These are phyloP conservation scores for Infundibulicybe gibba DNA, from an alignment of 768 basidiomycete species.

Conservation along the genomic window DNA sequence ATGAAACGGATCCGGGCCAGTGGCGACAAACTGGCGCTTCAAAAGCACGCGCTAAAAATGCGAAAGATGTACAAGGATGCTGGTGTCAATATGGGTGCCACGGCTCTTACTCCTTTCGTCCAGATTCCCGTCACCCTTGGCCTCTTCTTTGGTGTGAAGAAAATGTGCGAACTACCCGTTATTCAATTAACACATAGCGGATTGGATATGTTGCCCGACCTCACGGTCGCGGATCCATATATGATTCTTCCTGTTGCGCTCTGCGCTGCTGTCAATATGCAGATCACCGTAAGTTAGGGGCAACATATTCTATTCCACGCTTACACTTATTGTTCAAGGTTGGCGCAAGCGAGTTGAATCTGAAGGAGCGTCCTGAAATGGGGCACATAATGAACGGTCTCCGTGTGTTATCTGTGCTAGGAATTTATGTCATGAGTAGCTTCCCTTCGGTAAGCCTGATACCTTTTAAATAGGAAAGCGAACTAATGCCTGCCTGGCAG, in stretches of 20 bases:
- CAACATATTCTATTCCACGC: background rate
- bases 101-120: conserved; percentile 48
- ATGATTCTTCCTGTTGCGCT: conserved; percentile 64
- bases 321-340: conserved; percentile 20
- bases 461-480: too few relatives aligned
- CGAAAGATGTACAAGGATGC: conserved; percentile 58
- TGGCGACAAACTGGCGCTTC: conserved; percentile 44
- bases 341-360: conserved; percentile 53
- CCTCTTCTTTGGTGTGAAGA: conserved; percentile 79
- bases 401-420: conserved; percentile 50
- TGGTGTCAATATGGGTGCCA: conserved; percentile 55
- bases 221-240: conserved; percentile 76
- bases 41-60: conserved; percentile 49
- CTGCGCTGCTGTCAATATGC: conserved; percentile 59
- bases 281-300: conserved; percentile 55
- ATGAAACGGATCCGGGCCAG: conserved; percentile 28
- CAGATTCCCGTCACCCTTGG: conserved; percentile 79
- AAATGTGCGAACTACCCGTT: conserved; percentile 68
- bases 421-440: conserved; percentile 40
- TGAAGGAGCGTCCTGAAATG: conserved; percentile 45
- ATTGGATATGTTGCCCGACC: conserved; percentile 65
- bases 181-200: conserved; percentile 78
- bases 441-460: conserved; percentile 64
- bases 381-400: conserved; percentile 69
- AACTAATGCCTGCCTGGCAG: conserved; percentile 12